Base-by-base conservation (phyloP, 1,284 basidiomycete species). In the Moniliophthora roreri region DNA sequence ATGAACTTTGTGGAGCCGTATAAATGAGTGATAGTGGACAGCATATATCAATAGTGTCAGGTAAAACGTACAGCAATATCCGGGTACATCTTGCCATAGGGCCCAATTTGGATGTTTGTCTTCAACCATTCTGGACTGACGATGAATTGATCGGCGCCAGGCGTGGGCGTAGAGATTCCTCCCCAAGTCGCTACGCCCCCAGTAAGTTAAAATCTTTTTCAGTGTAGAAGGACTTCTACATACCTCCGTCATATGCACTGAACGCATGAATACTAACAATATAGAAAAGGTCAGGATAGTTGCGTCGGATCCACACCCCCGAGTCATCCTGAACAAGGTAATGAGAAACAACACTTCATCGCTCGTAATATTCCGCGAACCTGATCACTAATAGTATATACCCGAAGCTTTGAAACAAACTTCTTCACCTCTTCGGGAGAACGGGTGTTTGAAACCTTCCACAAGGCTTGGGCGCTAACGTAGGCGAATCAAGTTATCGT, bases 381-480 rank as follows among this genome's bases (percentile, higher is more conserved):
- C 44, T 52, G 50, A 21, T 52, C 50, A 21, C 40, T 46, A 21
- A 52, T 52, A 11, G 50, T 9, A 34, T 52, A 52, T 2, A 52
- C 50, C 2, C 50, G 50, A 10, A 52, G 20, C 41, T 46, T 52
- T 7, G 9, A 10, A n/a, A 52, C 50, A 52, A 52, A 52, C 13
- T 16, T 13, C 15, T 45, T 40, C 3, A 36, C 13, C 15, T 45
- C 41, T 6, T 44, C 28, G n/a, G 20, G 7, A 6, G 41, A 16
- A 16, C 50, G 50, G 11, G 41, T 34, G 15, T 52, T 24, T 18
- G 23, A 10, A 16, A 52, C 50, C 24, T 46, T 45, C 20, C 40
- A 46, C 3, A 52, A 20, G 6, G 50, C 41, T 52, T 52, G 40
- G 15, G 50, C 50, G 20, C 47, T 48, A 24, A 34, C 15, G 5